Conservation (phyloP, 768 basidiomycete genomes). For the Suillus paluster region DNA sequence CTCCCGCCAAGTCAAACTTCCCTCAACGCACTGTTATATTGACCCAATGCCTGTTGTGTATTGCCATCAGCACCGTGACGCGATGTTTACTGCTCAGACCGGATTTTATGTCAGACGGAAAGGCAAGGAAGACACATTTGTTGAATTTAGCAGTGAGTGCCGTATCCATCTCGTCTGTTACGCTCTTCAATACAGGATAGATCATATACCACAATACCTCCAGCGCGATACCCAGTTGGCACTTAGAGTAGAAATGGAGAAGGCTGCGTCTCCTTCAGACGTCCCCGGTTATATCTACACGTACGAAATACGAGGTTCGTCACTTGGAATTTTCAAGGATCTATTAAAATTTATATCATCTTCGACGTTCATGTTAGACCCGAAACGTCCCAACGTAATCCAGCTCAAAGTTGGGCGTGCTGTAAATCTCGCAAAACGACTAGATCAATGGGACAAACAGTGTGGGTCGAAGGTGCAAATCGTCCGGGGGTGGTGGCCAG, state of each 20-base stretch:
- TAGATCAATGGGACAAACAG: constrained; percentile 82
- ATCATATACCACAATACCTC: constrained; percentile 73
- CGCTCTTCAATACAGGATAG: constrained; percentile 38
- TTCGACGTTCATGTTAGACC: constrained; percentile 27
- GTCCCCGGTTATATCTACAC: constrained; percentile 80
- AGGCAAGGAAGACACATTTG: constrained; percentile 44
- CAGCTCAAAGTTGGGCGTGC: constrained; percentile 83
- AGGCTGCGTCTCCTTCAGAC: constrained; percentile 57
- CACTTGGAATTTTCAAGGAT: constrained; percentile 11
- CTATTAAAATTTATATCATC: constrained; percentile 11
- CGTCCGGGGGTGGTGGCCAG: constrained; percentile 76
- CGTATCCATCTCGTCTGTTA: constrained; percentile 3
- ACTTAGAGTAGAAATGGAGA: constrained; percentile 58
- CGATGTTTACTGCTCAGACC: constrained; percentile 47
- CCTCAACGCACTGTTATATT: constrained; percentile 27
- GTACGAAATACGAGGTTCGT: constrained; percentile 75
- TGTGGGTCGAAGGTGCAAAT: constrained; percentile 79
- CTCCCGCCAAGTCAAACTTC: constrained; percentile 57
- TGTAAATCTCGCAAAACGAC: constrained; percentile 69
- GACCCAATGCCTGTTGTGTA: constrained; percentile 45
- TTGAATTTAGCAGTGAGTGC: constrained; percentile 59
- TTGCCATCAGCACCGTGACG: constrained; percentile 68
- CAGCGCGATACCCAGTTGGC: constrained; percentile 62
- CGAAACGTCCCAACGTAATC: constrained; percentile 43
- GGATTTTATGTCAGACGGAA: constrained; percentile 62